Percentiles rank a stretch among this genome's conserved stretches.
These are phyloP conservation scores for Saussurea involucrata DNA, from an alignment of 129 eudicot genomes.

Conservation along the genomic window DNA sequence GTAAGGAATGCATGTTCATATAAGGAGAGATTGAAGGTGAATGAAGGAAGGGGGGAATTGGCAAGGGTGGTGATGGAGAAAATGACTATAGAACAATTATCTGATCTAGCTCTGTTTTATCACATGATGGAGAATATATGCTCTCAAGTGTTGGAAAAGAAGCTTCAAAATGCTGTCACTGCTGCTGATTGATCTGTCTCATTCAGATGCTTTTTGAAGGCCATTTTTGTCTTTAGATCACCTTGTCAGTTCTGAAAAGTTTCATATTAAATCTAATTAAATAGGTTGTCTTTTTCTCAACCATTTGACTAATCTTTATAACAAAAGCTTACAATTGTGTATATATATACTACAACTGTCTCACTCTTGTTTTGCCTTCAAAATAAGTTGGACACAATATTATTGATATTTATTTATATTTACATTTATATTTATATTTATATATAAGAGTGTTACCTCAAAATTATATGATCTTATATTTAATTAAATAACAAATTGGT, in stretches of 20 bases:
- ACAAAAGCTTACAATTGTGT: not conserved
- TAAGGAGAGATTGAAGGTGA: constrained; percentile 47
- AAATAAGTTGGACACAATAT: not conserved
- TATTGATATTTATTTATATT: not conserved
- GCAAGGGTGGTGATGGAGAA: constrained; percentile 75
- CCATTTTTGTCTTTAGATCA: constrained; percentile 4
- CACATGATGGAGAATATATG: constrained; percentile 82
- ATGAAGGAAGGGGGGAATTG: constrained; percentile 60
- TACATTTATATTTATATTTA: too few relatives aligned
- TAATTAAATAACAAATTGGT: too few relatives aligned
- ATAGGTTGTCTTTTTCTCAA: not conserved
- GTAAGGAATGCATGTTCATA: constrained; percentile 76
- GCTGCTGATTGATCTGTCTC: constrained; percentile 34
- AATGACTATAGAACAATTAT: constrained; percentile 74
- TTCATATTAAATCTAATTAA: constrained; percentile 15
- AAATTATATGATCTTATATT: not conserved
- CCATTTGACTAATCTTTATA: not conserved
- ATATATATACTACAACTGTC: not conserved
- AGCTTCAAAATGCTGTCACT: constrained; percentile 51
- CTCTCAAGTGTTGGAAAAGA: constrained; percentile 70
- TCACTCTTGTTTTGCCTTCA: not conserved
- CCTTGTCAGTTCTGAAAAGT: not conserved
- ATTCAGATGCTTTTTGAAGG: constrained; percentile 22
- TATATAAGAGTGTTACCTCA: not conserved
- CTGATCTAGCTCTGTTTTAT: constrained; percentile 73